Evolutionary conservation across 495 filamentous ascomycete genomes (phyloP), one percentile per base, ranked within the genome.

Genomic region (Trichocladium uniseriatum): DNA sequence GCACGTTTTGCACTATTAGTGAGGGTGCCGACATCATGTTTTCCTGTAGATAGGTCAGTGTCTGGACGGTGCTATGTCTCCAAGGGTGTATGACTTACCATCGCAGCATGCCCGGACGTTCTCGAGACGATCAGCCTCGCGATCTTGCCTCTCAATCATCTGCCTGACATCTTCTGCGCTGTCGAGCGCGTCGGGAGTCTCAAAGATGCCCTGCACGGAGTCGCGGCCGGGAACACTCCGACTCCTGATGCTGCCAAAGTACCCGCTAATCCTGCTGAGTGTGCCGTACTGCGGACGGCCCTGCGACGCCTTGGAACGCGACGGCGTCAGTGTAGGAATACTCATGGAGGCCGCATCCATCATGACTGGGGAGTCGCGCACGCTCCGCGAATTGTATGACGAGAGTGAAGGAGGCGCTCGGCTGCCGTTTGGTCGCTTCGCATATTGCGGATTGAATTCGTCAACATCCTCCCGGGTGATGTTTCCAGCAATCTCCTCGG

Each of bases 51-150:
- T 5, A 43, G 18, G 51, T 69, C 59, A 68, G 57, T 48, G 53
- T 47, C 24, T 27, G 24, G 4, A 27, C 24, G 24, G 8, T 22
- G 35, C 20, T 6, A 22, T 24, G 11, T 19, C 11, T 28, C 29
- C n/a, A 36, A 11, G 39, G 32, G 22, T 22, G 13, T 27, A 40
- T 22, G 45, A 55, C 82, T 74, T 71, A 91, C 89, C 92, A 79
- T 96, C 92, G 67, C 92, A 98, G 70, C 92, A 98, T 45, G 89
- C 90, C 62, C 92, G 76, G 41, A 98, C 92, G 61, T 98, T 95
- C 70, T 95, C 94, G 55, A 98, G 73, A 49, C 81, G 72, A 58
- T 89, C 86, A 14, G 79, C 69, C 49, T 86, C 83, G 42, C 74
- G 69, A 55, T 94, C 86, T 54, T 89, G 83, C 49, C 72, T 68